A percentile compares a stretch with the other conserved stretches of the same genome.
phyloP scores from a whole-genome alignment of 129 eudicot species.

The Pulicaria dysenterica region DNA sequence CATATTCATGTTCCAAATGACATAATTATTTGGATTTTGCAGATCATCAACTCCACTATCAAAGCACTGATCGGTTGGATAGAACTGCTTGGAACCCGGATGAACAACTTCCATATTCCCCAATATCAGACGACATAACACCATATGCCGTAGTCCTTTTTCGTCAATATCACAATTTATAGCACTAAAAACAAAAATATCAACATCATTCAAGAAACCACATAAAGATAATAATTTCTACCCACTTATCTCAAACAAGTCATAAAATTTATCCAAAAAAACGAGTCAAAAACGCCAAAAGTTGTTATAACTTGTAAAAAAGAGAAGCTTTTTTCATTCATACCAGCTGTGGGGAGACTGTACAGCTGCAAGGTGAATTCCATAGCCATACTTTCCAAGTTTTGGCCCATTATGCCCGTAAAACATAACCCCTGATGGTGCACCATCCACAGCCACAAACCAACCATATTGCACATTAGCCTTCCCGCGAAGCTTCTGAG shows the following conservation, averaged over 20 bases:
- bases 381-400: slow-evolving; percentile 58
- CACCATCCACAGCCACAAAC: slow-evolving; percentile 58
- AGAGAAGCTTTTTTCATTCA: not conserved
- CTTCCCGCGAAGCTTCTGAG: slow-evolving; percentile 68
- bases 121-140: slow-evolving; percentile 88
- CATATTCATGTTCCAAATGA: slow-evolving; percentile 76
- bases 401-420: slow-evolving; percentile 58
- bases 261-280: not conserved
- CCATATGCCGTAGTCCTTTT: slow-evolving; percentile 75
- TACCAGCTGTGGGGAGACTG: slow-evolving; percentile 70
- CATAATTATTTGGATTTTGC: slow-evolving; percentile 63
- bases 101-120: slow-evolving; percentile 79
- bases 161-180: slow-evolving; percentile 77
- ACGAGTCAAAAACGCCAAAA: not conserved
- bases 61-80: slow-evolving; percentile 63
- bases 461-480: slow-evolving; percentile 81
- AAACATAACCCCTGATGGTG: slow-evolving; percentile 44
- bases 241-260: not conserved
- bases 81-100: slow-evolving; percentile 67
- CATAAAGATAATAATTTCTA: not conserved
- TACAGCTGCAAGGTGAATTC: slow-evolving; percentile 73
- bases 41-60: slow-evolving; percentile 91
- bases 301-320: not conserved
- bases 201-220: not conserved
- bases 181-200: slow-evolving; percentile 43